These are phyloP conservation scores for Thinopyrum elongatum DNA, from an alignment of 176 grass and related monocot genomes.

Conservation along the genomic window DNA sequence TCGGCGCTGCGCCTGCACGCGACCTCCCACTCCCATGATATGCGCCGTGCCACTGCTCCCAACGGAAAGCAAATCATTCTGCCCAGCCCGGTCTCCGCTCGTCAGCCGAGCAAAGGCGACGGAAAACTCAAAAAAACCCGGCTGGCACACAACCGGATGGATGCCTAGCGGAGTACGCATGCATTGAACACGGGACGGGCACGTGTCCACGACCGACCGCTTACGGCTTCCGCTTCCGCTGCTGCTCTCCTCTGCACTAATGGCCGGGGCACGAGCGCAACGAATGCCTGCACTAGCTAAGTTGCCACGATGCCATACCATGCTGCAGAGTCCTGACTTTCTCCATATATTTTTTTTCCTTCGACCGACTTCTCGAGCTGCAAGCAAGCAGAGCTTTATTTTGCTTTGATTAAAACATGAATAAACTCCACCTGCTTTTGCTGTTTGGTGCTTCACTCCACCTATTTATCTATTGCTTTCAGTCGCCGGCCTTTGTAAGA, in stretches of 20 bases:
- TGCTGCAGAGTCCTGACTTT: too few relatives aligned
- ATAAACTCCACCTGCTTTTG: not conserved
- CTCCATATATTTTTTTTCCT: not conserved
- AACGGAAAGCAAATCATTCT: not conserved
- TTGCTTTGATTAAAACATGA: too few relatives aligned
- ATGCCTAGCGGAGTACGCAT: too few relatives aligned
- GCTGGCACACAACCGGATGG: too few relatives aligned
- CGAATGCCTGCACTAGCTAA: not conserved
- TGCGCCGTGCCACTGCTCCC: not conserved
- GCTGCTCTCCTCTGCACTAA: too few relatives aligned
- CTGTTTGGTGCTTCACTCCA: not conserved
- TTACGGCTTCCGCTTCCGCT: too few relatives aligned
- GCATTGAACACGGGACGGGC: too few relatives aligned
- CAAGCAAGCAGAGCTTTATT: too few relatives aligned
- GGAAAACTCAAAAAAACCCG: not conserved
- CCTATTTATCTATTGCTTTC: too few relatives aligned
- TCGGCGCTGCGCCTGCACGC: slow-evolving; percentile 39
- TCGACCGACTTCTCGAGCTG: not conserved
- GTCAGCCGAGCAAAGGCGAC: not conserved
- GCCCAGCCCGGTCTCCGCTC: not conserved
- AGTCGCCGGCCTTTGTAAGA: too few relatives aligned
- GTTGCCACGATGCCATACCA: not conserved
- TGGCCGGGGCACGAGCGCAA: slow-evolving; percentile 4
- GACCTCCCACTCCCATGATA: not conserved
- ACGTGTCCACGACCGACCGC: too few relatives aligned